Evolutionary conservation across 2,329 filamentous ascomycete genomes (phyloP), one percentile per base, ranked within the genome.

Genomic region (Endoconidiophora polonica): DNA sequence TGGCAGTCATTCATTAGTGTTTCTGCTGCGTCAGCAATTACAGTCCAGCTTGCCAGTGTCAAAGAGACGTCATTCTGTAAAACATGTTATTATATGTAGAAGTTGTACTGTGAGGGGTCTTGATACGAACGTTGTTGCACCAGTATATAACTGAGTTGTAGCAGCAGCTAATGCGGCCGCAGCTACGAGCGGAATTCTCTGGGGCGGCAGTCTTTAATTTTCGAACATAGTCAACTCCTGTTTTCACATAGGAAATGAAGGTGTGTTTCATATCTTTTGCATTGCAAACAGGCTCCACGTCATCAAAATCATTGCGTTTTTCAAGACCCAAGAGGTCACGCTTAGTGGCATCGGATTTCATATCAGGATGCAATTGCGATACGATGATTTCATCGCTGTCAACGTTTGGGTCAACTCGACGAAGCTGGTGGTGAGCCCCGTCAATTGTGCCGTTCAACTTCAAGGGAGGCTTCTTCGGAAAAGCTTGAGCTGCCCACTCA

Each of bases 381-480:
- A 33, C 2, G 4, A 5, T 6, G 7, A 48, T 40, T 24, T 46
- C 41, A 12, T 56, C 52, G 4, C 42, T 9, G 4, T 57, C 53
- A 49, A 51, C 57, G 47, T 57, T 44, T 20, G 54, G 53, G 48
- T 57, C 56, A 29, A 56, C 42, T 44, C 51, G 20, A 10, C 54
- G 18, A n/a, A 56, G 49, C 47, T 55, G 52, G 5, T 36, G 44
- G 51, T 54, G 49, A 6, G 57, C 49, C 23, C 57, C 45, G 46
- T 57, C 36, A 41, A 57, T 41, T 22, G 56, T 57, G 37, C 57
- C 56, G 40, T 49, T 42, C 10, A 50, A 20, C 5, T 12, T 29
- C 10, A 50, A 23, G 5, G 46, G 4, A 4, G 43, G 49, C 3
- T 36, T 43, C 14, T 33, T 20, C 24, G 23, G 14, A 37, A 50